Percentiles rank a stretch among this genome's conserved stretches.
These are phyloP conservation scores for Claviceps pusilla DNA, from an alignment of 2,329 filamentous ascomycete species.

Conservation along the genomic window DNA sequence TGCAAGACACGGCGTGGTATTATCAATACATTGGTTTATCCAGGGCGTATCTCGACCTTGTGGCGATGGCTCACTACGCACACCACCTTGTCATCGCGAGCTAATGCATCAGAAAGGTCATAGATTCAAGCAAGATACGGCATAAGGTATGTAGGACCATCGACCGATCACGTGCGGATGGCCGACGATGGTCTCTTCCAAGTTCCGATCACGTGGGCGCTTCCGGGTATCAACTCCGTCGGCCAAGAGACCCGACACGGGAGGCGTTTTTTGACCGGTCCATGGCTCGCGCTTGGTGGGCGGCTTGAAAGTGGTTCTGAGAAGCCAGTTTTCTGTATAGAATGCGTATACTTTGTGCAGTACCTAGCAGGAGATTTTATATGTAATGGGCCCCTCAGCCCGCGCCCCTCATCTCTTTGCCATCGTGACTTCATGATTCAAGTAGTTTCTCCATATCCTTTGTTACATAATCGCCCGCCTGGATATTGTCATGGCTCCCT, in stretches of 20 bases:
- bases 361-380: background rate
- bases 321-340: background rate
- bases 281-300: background rate
- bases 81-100: too few relatives aligned
- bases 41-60: too few relatives aligned
- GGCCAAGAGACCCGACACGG: background rate
- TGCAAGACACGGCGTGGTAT: too few relatives aligned
- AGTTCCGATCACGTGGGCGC: conserved; percentile 8
- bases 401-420: background rate
- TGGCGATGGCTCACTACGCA: too few relatives aligned
- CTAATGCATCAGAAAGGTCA: too few relatives aligned
- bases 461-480: background rate
- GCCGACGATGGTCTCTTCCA: conserved; percentile 1
- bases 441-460: background rate
- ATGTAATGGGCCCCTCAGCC: background rate
- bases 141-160: too few relatives aligned
- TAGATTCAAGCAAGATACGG: too few relatives aligned
- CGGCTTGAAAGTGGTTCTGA: background rate
- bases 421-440: background rate
- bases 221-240: background rate
- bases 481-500: conserved; percentile 7
- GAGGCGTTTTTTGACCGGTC: background rate
- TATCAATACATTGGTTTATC: too few relatives aligned
- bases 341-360: background rate
- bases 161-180: conserved; percentile 2